Base-by-base conservation (phyloP, 164 flowering plant genomes). In the Macadamia tetraphylla region DNA sequence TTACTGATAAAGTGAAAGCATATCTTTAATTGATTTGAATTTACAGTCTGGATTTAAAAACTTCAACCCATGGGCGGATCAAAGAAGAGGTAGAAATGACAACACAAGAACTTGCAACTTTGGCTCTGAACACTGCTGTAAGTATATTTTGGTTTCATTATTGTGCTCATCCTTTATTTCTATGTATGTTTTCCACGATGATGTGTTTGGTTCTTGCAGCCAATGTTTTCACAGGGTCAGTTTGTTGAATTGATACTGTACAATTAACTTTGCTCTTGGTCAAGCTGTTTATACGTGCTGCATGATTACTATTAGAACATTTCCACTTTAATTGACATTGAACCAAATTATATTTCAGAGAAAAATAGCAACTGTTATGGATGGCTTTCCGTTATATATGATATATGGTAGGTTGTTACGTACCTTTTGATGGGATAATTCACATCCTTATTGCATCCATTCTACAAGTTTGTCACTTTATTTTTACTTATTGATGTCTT, bases 41-140 rank as follows among this genome's bases (percentile, higher is more conserved):
- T 68, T 62, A 73, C 83, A 87, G 89, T 73, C 72, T 81, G 64
- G 84, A 79, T 70, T 64, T 74, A 29, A 84, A 78, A 9, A 62
- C 67, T 62, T 61, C 69, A 44, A 55, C 63, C n/a, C 72, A 78
- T 29, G 81, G 69, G 60, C 80, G 70, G 52, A 60, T 9, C 40
- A 73, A 67, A 68, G 77, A 64, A 60, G 86, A 78, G 18, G 82
- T 81, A 48, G 86, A 84, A 70, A 44, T 31, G 43, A 78, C 71
- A 46, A 73, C 86, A 80, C 83, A 87, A 68, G 86, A 83, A 58
- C 64, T 87, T 61, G 76, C 66, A 29, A 73, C 74, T 62, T 78
- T 87, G 67, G 87, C 81, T 60, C 87, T 81, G 70, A 58, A 81
- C 66, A 86, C 92, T 48, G 81, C 86, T 62, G 92, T 87, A 73